Base-by-base conservation (phyloP, 176 grass and related monocot species). In the Musa beccarii region DNA sequence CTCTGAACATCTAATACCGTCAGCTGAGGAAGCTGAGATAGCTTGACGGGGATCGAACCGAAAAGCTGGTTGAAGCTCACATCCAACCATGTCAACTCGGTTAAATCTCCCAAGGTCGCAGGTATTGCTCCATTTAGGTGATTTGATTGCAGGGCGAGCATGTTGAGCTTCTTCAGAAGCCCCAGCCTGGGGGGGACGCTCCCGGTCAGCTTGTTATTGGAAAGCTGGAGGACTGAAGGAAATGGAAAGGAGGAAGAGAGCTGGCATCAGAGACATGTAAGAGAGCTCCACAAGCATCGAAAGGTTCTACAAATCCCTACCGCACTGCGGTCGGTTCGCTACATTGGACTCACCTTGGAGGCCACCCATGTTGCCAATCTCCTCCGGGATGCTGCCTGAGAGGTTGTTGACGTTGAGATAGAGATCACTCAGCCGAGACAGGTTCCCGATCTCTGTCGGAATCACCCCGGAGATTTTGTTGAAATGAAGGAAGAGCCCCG, bases 61-160 rank as follows among this genome's bases (percentile, higher is more conserved):
- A 98, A 94, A 54, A 98, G 81, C 8, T 17, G 51, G 26, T 98
- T 98, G 68, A 78, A 93, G 79, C 90, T 98, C 59, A 98, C 91
- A 66, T 94, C 88, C 72, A 98, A 70, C 73, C 88, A 84, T 76
- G 77, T 62, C 72, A 98, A 25, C 57, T 86, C 71, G 11, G 69
- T 74, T 52, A 98, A 76, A 22, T 91, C 82, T 53, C 86, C 83
- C 0, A 98, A 79, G 43, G 86, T 85, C 1, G 90, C 88, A 9
- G 90, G 86, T 56, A 98, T 91, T 0, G 90, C 95, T 57, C 95
- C 90, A 9, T 76, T 89, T 55, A 98, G 68, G 28, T 77, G 82
- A 80, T 98, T 98, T 11, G 80, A 89, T 78, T 98, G 88, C 49
- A 98, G 76, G 75, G 90, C 72, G 53, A 98, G 88, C 59, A 98